A percentile compares a stretch with the other conserved stretches of the same genome.
Evolutionary conservation across 2,329 filamentous ascomycete species (phyloP).

Genomic region (Conoideocrella luteorostrata): DNA sequence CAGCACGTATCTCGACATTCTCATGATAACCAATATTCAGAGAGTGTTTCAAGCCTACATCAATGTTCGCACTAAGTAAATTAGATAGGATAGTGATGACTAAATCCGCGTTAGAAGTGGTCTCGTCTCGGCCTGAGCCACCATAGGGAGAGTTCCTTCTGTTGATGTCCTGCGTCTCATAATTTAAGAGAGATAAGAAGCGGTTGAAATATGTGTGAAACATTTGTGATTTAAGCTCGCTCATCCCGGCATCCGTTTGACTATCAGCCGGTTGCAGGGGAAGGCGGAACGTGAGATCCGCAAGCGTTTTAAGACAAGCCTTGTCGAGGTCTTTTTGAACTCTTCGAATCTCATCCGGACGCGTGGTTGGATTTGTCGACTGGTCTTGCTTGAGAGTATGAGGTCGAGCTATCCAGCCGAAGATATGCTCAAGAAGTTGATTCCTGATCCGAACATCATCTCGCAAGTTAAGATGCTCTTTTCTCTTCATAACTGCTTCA

Average conservation of each 20-base stretch:
- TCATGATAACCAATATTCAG: slow-evolving; percentile 66
- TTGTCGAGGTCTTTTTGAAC: slow-evolving; percentile 61
- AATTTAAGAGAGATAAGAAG: slow-evolving; percentile 59
- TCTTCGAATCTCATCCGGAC: slow-evolving; percentile 50
- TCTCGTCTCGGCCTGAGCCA: slow-evolving; percentile 44
- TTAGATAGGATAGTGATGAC: slow-evolving; percentile 64
- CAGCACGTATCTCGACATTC: slow-evolving; percentile 61
- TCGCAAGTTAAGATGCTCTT: slow-evolving; percentile 61
- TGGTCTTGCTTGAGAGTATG: slow-evolving; percentile 42
- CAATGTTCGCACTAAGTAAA: slow-evolving; percentile 63
- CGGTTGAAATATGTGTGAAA: slow-evolving; percentile 67
- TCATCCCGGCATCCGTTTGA: slow-evolving; percentile 59
- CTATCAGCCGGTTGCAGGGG: slow-evolving; percentile 60
- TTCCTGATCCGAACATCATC: slow-evolving; percentile 65
- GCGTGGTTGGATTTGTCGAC: slow-evolving; percentile 29
- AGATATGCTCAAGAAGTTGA: slow-evolving; percentile 61
- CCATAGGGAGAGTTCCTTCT: slow-evolving; percentile 22
- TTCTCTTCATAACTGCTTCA: slow-evolving; percentile 58
- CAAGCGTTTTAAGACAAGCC: slow-evolving; percentile 58
- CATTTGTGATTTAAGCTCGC: slow-evolving; percentile 64
- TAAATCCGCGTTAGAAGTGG: slow-evolving; percentile 51
- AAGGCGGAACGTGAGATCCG: slow-evolving; percentile 59
- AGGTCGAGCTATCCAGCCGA: slow-evolving; percentile 61
- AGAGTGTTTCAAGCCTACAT: slow-evolving; percentile 64
- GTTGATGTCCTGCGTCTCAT: slow-evolving; percentile 41